Base-by-base conservation (phyloP, 2,329 filamentous ascomycete genomes). In the Xylaria sp. region DNA sequence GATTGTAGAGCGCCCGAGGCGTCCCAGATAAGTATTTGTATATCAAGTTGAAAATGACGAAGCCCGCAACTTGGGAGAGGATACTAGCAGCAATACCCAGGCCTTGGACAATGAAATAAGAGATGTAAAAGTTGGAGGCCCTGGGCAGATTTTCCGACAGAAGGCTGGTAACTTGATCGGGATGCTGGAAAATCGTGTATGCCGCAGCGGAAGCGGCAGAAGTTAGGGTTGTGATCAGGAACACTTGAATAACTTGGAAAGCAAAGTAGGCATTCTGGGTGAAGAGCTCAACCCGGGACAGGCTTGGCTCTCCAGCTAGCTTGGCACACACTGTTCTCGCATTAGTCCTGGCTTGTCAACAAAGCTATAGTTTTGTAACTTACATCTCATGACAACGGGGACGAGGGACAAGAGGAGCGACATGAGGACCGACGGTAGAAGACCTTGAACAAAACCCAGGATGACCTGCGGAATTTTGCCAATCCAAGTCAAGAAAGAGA, bases 81-180 rank as follows among this genome's bases (percentile, higher is more conserved):
- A 92, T 87, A 55, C 90, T 88, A 0, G 93, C 87, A 3, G 93
- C 92, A 69, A 95, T 89, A 1, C 90, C 91, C 66, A 98, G 80
- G 39, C 95, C 97, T 80, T 98, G 96, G 2, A 99, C 88, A 36
- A 98, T 89, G 72, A 99, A 97, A 82, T 98, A 99, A 0, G 92
- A 93, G 21, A 98, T 90, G 80, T 98, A 99, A 78, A 98, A 97
- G 81, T 97, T 98, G 69, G 94, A 94, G 0, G 93, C 90, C 64
- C 88, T 90, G 19, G 96, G 96, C 5, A 99, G 84, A 67, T 92
- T 91, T 17, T 84, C 76, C 0, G 94, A 91, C 3, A 97, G 85
- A 47, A 97, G 81, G 0, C 78, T 81, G 0, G 93, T 88, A 6
- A 89, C 87, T 0, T 81, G 81, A 2, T 82, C 78, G 0, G 94